Evolutionary conservation across 805 yeast genomes (phyloP).

Genomic region (Pichia deserticola): DNA sequence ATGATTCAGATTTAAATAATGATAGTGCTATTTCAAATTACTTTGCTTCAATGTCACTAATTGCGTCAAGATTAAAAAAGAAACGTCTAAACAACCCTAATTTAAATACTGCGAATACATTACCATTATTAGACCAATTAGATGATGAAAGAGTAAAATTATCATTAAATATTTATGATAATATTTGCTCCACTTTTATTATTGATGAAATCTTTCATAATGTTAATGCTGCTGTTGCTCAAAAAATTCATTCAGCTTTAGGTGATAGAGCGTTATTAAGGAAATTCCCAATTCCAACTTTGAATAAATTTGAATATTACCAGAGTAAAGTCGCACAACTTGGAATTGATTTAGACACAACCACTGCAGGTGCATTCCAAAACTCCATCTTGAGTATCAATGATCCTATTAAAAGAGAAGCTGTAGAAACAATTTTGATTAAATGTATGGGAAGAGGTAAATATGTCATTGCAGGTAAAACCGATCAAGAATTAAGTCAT

Average conservation of each 20-base stretch:
- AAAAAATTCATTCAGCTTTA: slow-evolving; percentile 60
- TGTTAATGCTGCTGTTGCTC: slow-evolving; percentile 82
- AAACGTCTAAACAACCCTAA: slow-evolving; percentile 49
- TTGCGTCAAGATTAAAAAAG: slow-evolving; percentile 63
- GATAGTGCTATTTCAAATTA: slow-evolving; percentile 56
- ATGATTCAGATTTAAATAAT: slow-evolving; percentile 23
- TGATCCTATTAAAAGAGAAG: slow-evolving; percentile 55
- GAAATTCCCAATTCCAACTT: slow-evolving; percentile 79
- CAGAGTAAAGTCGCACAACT: slow-evolving; percentile 59
- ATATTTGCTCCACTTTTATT: slow-evolving; percentile 46
- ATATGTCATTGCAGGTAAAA: slow-evolving; percentile 82
- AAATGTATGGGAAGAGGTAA: slow-evolving; percentile 83
- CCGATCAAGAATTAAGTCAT: slow-evolving; percentile 74
- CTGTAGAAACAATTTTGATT: slow-evolving; percentile 69
- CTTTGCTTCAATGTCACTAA: slow-evolving; percentile 53
- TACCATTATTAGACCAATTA: slow-evolving; percentile 67
- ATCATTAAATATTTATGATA: slow-evolving; percentile 65
- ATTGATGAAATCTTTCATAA: slow-evolving; percentile 71
- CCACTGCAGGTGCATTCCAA: slow-evolving; percentile 63
- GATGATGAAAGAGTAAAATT: slow-evolving; percentile 80
- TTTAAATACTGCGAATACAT: slow-evolving; percentile 41
- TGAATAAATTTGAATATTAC: slow-evolving; percentile 73
- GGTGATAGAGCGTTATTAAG: slow-evolving; percentile 82
- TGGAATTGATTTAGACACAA: slow-evolving; percentile 65
- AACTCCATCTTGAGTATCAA: slow-evolving; percentile 59